These are phyloP conservation scores for Rhazya stricta DNA, from an alignment of 257 asterid species.

Conservation along the genomic window DNA sequence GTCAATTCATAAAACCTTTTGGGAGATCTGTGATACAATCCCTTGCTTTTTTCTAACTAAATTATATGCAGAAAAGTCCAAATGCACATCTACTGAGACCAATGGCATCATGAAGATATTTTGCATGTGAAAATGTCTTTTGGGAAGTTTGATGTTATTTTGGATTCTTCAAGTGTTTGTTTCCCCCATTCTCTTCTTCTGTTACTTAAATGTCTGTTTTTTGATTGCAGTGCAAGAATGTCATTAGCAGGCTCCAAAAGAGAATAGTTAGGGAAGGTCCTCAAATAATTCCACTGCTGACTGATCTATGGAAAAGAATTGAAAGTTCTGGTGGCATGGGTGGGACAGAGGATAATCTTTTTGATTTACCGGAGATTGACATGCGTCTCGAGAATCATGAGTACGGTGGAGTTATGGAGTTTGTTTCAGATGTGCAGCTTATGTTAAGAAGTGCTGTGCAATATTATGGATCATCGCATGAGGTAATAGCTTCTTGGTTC, in stretches of 20 bases:
- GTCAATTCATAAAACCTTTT: too few relatives aligned
- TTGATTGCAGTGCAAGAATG: constrained; percentile 81
- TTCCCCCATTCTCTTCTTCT: background rate
- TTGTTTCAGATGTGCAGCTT: constrained; percentile 83
- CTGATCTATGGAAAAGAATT: constrained; percentile 85
- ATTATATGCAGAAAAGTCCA: background rate
- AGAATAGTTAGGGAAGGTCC: constrained; percentile 82
- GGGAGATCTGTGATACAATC: background rate
- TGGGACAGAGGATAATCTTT: constrained; percentile 49
- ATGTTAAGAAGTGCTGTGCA: constrained; percentile 78
- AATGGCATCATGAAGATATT: background rate
- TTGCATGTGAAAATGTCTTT: background rate
- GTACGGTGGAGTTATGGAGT: constrained; percentile 68
- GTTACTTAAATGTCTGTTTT: constrained; percentile 3
- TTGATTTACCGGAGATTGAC: constrained; percentile 65
- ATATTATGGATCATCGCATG: constrained; percentile 58
- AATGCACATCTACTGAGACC: background rate
- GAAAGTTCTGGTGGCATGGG: constrained; percentile 48
- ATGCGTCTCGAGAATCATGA: constrained; percentile 60
- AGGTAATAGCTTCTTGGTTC: constrained; percentile 42
- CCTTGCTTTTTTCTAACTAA: background rate
- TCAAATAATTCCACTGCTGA: constrained; percentile 77
- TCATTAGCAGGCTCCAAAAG: constrained; percentile 75
- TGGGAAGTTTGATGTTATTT: background rate
- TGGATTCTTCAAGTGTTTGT: background rate